These are phyloP conservation scores for Botrytis sinoallii DNA, from an alignment of 2,329 filamentous ascomycete species.

Conservation along the genomic window DNA sequence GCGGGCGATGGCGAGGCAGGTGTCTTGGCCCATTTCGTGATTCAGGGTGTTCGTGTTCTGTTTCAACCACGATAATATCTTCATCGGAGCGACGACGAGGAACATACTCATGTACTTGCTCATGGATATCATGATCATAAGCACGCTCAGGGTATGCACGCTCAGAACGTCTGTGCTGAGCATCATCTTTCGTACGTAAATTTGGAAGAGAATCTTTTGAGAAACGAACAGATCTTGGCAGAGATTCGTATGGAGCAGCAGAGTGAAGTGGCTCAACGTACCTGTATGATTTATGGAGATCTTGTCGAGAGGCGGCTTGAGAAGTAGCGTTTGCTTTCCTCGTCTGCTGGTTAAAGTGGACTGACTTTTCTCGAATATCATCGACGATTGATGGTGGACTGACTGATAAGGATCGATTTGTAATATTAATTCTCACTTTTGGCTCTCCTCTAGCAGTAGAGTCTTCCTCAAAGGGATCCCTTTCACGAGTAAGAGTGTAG, in stretches of 20 bases:
- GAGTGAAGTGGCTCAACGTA: slow-evolving; percentile 2
- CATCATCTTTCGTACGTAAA: background rate
- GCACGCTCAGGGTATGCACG: background rate
- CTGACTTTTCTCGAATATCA: background rate
- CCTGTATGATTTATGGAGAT: background rate
- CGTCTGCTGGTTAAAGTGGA: background rate
- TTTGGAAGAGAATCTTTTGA: background rate
- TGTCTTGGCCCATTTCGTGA: background rate
- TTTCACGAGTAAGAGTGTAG: background rate
- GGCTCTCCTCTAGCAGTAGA: background rate
- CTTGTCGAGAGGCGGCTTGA: background rate
- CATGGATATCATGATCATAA: background rate
- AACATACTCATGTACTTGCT: background rate
- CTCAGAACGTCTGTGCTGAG: slow-evolving; percentile 3
- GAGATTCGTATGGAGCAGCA: background rate
- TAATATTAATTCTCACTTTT: background rate
- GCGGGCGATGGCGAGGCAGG: background rate
- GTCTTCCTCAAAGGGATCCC: background rate
- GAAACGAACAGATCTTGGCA: background rate
- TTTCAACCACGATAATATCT: background rate
- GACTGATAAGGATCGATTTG: background rate
- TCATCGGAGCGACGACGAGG: background rate
- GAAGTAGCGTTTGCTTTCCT: background rate
- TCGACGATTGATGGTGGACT: background rate
- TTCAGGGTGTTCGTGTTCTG: background rate